Percentiles rank a stretch among this genome's conserved stretches.
Evolutionary conservation across 768 basidiomycete genomes (phyloP).

Genomic region (Dacryopinax spathularia): DNA sequence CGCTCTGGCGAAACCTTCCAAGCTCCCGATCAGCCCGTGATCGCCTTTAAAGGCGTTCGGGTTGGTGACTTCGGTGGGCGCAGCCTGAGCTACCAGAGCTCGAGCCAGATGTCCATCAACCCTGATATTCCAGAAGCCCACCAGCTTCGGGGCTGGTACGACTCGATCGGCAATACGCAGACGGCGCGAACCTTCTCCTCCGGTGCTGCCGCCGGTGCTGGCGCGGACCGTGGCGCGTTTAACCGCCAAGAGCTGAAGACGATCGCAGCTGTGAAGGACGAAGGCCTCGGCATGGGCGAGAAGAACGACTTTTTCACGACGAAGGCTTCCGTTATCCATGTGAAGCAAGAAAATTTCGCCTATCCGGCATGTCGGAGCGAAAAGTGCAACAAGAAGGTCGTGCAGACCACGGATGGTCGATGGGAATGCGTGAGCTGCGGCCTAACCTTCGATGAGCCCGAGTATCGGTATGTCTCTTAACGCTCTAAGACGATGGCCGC

Average conservation of each 20-base stretch:
- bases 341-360: slow-evolving; percentile 61
- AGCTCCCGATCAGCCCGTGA: slow-evolving; percentile 45
- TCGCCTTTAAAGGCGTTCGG: slow-evolving; percentile 88
- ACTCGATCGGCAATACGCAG: slow-evolving; percentile 47
- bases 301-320: slow-evolving; percentile 66
- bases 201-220: background rate
- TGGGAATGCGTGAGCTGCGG: slow-evolving; percentile 95
- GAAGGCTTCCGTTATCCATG: slow-evolving; percentile 73
- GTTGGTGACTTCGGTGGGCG: slow-evolving; percentile 68
- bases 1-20: slow-evolving; percentile 74
- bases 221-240: slow-evolving; percentile 33
- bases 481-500: slow-evolving; percentile 2
- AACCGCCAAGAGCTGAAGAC: slow-evolving; percentile 60
- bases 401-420: slow-evolving; percentile 38
- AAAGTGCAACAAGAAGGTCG: slow-evolving; percentile 82
- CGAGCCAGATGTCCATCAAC: slow-evolving; percentile 67
- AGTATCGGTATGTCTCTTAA: slow-evolving; percentile 50
- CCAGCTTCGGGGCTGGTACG: slow-evolving; percentile 68
- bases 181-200: slow-evolving; percentile 17
- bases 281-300: slow-evolving; percentile 54
- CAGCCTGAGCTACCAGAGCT: slow-evolving; percentile 67
- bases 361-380: slow-evolving; percentile 80
- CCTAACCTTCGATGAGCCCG: slow-evolving; percentile 49
- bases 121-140: slow-evolving; percentile 90
- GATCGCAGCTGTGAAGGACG: slow-evolving; percentile 63